Percentiles rank a stretch among this genome's conserved stretches.
These are phyloP conservation scores for Aegilops longissima DNA, from an alignment of 176 grass and related monocot species.

Conservation along the genomic window DNA sequence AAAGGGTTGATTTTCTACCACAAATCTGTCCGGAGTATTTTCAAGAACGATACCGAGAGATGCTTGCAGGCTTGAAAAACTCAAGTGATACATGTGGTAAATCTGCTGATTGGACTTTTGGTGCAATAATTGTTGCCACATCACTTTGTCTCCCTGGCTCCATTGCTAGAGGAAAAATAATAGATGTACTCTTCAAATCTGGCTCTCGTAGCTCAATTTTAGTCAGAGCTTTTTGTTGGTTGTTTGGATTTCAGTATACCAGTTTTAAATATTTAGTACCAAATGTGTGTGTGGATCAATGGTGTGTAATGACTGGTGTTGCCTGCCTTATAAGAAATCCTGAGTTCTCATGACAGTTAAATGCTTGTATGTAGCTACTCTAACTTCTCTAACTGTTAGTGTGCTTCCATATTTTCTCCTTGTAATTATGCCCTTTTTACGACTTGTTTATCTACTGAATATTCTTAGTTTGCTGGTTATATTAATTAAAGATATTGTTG, in stretches of 20 bases:
- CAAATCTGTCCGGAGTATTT: not conserved
- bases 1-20: not conserved
- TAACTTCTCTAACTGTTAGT: not conserved
- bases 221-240: not conserved
- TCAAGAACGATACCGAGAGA: not conserved
- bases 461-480: not conserved
- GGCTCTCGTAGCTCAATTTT: not conserved
- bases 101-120: not conserved
- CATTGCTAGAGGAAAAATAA: not conserved
- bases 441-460: not conserved
- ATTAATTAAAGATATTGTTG: not conserved
- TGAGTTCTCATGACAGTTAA: not conserved
- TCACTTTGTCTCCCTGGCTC: not conserved
- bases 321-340: not conserved
- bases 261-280: not conserved
- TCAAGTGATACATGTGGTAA: not conserved
- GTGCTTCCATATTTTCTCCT: not conserved
- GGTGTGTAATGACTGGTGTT: not conserved
- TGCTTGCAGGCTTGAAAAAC: not conserved
- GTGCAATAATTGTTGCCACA: not conserved
- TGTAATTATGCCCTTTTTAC: not conserved
- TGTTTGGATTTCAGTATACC: not conserved
- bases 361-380: not conserved
- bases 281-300: not conserved
- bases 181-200: too few relatives aligned